Evolutionary conservation across 345 rosid species (phyloP), one percentile per base, ranked within the genome.

Genomic region (Brassica juncea): DNA sequence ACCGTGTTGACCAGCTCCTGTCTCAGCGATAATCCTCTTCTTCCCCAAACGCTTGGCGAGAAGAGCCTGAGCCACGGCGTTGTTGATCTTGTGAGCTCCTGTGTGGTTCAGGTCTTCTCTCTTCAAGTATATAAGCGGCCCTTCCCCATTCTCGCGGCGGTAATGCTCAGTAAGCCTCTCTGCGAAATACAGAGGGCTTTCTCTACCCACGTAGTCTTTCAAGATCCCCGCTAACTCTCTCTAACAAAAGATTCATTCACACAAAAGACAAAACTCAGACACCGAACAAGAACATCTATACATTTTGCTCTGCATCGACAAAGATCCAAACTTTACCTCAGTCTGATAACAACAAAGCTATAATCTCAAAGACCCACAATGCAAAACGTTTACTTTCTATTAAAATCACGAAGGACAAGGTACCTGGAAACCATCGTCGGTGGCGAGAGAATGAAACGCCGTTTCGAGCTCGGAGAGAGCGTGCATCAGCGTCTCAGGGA

Each of bases 41-140:
- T 91, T 93, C 3, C 98, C 99, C 87, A 95, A 76, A 4, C 83
- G 92, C 87, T 91, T 89, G 15, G 98, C 98, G 0, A 95, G 91
- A 85, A 93, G 81, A 19, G 90, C 97, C 84, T 95, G 98, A 16
- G 91, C 99, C 72, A 93, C 81, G 1, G 97, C 94, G 60, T 95
- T 95, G 80, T 95, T 93, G 66, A 95, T 91, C 84, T 93, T 95
- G 81, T 95, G 97, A 72, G 99, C 90, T 15, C 98, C 97, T 0
- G 98, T 91, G 74, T 93, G 99, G 82, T 95, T 95, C 57, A 95
- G 84, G 87, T 95, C 98, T 80, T 95, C 99, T 86, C 99, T 89
- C 88, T 95, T 95, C 42, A 95, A 91, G 80, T 90, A 95, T 67
- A 95, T 85, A 63, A 73, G 86, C 0, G 99, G 94, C 77, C 97